phyloP scores from a whole-genome alignment of 1,139 yeast species.

The Lodderomyces oxycetoniae region DNA sequence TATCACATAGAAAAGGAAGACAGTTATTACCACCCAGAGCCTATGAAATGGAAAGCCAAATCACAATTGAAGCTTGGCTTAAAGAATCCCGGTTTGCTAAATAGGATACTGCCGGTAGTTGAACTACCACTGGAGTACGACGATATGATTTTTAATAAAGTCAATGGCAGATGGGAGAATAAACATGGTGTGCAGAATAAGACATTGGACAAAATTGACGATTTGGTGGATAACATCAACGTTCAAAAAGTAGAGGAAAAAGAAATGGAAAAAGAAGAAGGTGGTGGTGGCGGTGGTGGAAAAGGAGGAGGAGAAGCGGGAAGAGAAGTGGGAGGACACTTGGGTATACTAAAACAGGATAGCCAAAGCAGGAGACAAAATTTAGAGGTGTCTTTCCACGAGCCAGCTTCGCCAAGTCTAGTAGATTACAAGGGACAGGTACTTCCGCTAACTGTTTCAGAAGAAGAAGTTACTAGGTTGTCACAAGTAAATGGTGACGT shows the following conservation, averaged over 20 bases:
- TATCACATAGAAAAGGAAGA: too few relatives aligned
- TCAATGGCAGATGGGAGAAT: constrained; percentile 33
- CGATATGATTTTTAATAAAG: constrained; percentile 37
- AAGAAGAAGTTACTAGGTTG: constrained; percentile 34
- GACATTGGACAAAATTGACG: constrained; percentile 44
- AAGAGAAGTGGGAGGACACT: not conserved
- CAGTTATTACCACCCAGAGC: not conserved
- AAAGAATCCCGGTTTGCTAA: constrained; percentile 18
- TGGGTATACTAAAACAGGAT: not conserved
- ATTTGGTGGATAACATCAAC: constrained; percentile 24
- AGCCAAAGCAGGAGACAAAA: constrained; percentile 16
- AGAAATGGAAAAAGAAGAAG: not conserved
- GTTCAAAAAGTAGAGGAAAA: not conserved
- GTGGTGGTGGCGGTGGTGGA: not conserved
- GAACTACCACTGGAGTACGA: constrained; percentile 36
- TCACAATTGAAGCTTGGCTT: constrained; percentile 16
- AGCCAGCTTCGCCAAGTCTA: constrained; percentile 17
- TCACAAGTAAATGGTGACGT: constrained; percentile 44
- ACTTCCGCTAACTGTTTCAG: not conserved
- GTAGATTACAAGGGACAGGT: not conserved
- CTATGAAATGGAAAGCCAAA: constrained; percentile 37
- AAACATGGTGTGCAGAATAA: constrained; percentile 27
- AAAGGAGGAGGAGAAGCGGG: not conserved
- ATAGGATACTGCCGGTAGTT: constrained; percentile 31
- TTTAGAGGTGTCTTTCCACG: constrained; percentile 41